Base-by-base conservation (phyloP, 352 stramenopile genomes). In the Pythium plurisporium region DNA sequence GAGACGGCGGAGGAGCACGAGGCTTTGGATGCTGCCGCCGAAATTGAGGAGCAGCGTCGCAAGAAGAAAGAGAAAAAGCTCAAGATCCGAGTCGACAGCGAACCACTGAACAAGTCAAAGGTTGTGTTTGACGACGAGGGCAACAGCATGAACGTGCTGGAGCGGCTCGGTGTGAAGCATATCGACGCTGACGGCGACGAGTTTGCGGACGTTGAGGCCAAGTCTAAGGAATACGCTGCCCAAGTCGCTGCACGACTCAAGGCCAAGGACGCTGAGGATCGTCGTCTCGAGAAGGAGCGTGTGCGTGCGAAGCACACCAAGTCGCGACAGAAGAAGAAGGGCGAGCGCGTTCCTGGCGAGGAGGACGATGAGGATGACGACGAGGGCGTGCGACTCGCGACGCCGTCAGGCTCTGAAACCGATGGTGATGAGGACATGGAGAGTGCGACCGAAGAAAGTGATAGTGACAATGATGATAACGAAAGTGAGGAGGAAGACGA, bases 81-180 rank as follows among this genome's bases (percentile, higher is more conserved):
- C 70, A 84, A 97, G 79, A 73, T 93, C 65, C 71, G 87, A 45
- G 67, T 84, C 29, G 62, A 97, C 75, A 74, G 70, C 30, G 78
- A 86, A 36, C 66, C 61, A 43, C 65, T 83, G 38, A 81, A 82
- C 57, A 69, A 70, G 26, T 86, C 89, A 51, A 97, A 94, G 65
- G 81, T 97, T 53, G 80, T 97, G 51, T 98, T 98, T 60, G 89
- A 98, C 70, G 94, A 98, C 30, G 91, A 98, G 26, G 95, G 94
- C 57, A 93, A 96, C 61, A 73, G 71, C 40, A 62, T 83, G 57
- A 81, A 61, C 38, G 66, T 86, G 29, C 70, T 86, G 0, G 86
- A 94, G 51, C 65, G 73, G 25, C 66, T 95, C 33, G 65, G 74
- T 1, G 81, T 64, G 40, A 73, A 75, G 52, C 66, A 72, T 22